phyloP scores from a whole-genome alignment of 2,329 filamentous ascomycete species.

The Arthrobotrys megalospora region DNA sequence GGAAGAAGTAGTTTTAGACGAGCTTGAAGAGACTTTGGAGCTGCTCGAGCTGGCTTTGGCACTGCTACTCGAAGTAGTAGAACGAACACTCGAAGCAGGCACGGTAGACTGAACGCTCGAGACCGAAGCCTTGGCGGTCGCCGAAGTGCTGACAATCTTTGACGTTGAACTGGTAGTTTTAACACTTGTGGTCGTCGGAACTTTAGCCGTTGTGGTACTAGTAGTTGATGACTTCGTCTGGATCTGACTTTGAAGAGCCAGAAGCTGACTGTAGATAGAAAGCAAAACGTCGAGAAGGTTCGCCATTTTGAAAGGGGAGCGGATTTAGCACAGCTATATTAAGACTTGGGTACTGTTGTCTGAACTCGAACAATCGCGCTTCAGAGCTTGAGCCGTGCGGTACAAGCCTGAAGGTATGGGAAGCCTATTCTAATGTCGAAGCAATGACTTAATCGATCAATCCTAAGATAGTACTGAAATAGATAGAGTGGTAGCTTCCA shows the following conservation, averaged over 20 bases:
- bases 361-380: not conserved
- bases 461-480: not conserved
- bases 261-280: conserved; percentile 30
- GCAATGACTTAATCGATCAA: not conserved
- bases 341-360: not conserved
- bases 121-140: conserved; percentile 31
- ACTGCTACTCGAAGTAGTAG: conserved; percentile 14
- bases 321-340: not conserved
- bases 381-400: not conserved
- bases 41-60: not conserved
- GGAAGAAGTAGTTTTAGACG: not conserved
- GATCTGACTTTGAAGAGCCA: conserved; percentile 20
- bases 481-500: too few relatives aligned
- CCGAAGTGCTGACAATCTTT: conserved; percentile 33
- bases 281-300: conserved; percentile 4
- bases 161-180: conserved; percentile 10
- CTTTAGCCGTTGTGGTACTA: conserved; percentile 26
- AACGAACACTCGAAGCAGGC: conserved; percentile 42
- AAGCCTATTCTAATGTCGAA: not conserved
- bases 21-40: not conserved
- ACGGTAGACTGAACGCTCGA: conserved; percentile 40
- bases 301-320: conserved; percentile 15
- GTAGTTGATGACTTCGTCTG: conserved; percentile 18
- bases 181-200: conserved; percentile 20
- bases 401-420: conserved; percentile 6